Conservation (phyloP, 2,329 filamentous ascomycete genomes). For the Colletotrichum sojae region DNA sequence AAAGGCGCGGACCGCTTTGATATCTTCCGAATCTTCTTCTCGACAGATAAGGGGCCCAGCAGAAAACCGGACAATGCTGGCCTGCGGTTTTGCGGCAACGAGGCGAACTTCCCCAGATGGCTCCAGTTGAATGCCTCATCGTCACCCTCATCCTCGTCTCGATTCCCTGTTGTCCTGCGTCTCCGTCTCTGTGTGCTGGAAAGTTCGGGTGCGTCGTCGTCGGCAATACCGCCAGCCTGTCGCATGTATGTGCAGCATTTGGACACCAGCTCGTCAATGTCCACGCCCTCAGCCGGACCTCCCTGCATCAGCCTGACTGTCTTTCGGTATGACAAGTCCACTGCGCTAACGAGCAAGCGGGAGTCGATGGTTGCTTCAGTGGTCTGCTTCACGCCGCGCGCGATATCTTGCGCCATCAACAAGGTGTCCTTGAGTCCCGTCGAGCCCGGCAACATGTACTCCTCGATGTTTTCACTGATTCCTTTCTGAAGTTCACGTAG, state of each 20-base stretch:
- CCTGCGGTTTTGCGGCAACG: constrained; percentile 79
- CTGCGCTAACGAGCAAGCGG: constrained; percentile 83
- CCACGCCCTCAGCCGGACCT: constrained; percentile 80
- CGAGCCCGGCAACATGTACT: constrained; percentile 77
- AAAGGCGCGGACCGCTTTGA: constrained; percentile 80
- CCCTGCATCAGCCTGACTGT: constrained; percentile 82
- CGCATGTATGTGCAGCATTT: constrained; percentile 93
- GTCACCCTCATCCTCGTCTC: constrained; percentile 76
- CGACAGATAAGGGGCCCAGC: constrained; percentile 88
- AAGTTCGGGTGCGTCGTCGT: constrained; percentile 65
- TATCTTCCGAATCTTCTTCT: constrained; percentile 83
- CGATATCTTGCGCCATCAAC: constrained; percentile 74
- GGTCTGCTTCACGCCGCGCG: constrained; percentile 84
- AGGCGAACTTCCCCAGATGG: constrained; percentile 83
- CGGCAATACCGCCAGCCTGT: constrained; percentile 69
- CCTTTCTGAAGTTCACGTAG: constrained; percentile 77
- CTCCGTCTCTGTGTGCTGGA: constrained; percentile 67
- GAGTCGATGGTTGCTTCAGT: constrained; percentile 93
- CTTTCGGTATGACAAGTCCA: constrained; percentile 85
- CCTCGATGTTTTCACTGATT: constrained; percentile 77
- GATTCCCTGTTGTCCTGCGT: constrained; percentile 49
- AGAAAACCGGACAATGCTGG: constrained; percentile 87
- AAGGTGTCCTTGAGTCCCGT: constrained; percentile 77
- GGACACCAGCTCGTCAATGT: constrained; percentile 91
- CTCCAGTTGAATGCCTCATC: constrained; percentile 90